phyloP scores from a whole-genome alignment of 345 rosid genomes.

The Gossypium raimondii region DNA sequence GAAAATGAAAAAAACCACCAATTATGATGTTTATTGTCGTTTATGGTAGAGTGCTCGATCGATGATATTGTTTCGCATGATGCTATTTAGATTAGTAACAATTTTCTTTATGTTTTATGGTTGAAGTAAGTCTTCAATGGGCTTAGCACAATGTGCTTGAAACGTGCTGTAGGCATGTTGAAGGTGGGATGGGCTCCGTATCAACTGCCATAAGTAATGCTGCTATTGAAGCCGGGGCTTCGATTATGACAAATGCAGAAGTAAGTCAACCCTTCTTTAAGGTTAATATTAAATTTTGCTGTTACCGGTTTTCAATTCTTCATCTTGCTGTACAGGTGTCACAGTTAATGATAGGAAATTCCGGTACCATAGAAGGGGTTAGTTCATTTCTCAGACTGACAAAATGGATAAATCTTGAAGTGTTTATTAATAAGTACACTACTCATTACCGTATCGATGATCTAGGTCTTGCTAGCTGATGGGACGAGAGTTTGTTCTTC shows the following conservation, averaged over 20 bases:
- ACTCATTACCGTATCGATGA: background rate
- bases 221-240: constrained; percentile 83
- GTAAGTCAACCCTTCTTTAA: constrained; percentile 24
- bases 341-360: constrained; percentile 26
- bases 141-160: background rate
- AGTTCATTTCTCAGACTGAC: constrained; percentile 16
- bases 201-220: constrained; percentile 67
- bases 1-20: background rate
- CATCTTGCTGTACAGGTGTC: constrained; percentile 30
- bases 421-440: constrained; percentile 11
- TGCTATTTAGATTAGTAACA: no score
- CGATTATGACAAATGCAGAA: constrained; percentile 61
- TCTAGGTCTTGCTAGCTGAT: constrained; percentile 73
- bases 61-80: background rate
- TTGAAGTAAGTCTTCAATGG: background rate
- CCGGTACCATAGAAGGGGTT: constrained; percentile 40
- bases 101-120: background rate
- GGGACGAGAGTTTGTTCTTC: constrained; percentile 63
- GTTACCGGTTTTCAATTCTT: background rate
- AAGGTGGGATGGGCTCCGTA: constrained; percentile 96
- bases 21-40: background rate
- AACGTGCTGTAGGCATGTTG: constrained; percentile 45
- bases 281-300: background rate
- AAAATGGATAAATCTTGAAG: constrained; percentile 10
- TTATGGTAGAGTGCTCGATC: background rate